Evolutionary conservation across 495 filamentous ascomycete genomes (phyloP).

Genomic region (Lichenothelia convexa): DNA sequence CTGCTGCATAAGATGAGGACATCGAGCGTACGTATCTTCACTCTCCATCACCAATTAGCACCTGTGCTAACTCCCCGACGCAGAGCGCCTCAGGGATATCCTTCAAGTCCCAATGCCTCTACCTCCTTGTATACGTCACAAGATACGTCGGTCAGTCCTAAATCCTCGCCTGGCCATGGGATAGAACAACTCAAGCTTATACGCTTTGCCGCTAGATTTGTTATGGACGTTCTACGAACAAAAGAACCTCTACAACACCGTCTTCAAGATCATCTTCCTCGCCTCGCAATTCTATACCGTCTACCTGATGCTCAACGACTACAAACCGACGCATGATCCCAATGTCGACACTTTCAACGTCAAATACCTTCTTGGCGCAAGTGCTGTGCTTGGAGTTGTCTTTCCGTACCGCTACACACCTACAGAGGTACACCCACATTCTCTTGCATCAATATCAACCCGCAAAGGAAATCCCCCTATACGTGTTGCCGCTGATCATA

Average conservation of each 20-base stretch:
- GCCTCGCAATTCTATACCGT: conserved; percentile 74
- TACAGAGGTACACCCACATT: conserved; percentile 39
- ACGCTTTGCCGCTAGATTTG: conserved; percentile 39
- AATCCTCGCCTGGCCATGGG: too few relatives aligned
- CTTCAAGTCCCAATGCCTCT: conserved; percentile 91
- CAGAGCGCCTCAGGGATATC: conserved; percentile 95
- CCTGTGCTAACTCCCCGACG: neutral
- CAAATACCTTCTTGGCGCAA: conserved; percentile 70
- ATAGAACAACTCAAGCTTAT: neutral
- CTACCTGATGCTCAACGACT: conserved; percentile 90
- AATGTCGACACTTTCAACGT: conserved; percentile 94
- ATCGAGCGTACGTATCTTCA: conserved; percentile 45
- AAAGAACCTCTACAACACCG: conserved; percentile 54
- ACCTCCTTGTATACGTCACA: conserved; percentile 81
- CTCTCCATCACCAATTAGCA: conserved; percentile 1
- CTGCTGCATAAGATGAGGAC: conserved; percentile 89
- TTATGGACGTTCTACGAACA: conserved; percentile 69
- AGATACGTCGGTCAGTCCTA: conserved; percentile 63
- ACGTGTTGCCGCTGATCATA: too few relatives aligned
- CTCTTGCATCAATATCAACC: too few relatives aligned
- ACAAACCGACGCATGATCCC: conserved; percentile 88
- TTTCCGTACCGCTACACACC: conserved; percentile 64
- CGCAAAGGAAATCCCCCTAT: too few relatives aligned
- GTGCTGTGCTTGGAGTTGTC: conserved; percentile 59
- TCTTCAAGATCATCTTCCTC: conserved; percentile 94